Evolutionary conservation across 345 rosid species (phyloP), one percentile per base, ranked within the genome.

Genomic region (Arabis hirsuta): DNA sequence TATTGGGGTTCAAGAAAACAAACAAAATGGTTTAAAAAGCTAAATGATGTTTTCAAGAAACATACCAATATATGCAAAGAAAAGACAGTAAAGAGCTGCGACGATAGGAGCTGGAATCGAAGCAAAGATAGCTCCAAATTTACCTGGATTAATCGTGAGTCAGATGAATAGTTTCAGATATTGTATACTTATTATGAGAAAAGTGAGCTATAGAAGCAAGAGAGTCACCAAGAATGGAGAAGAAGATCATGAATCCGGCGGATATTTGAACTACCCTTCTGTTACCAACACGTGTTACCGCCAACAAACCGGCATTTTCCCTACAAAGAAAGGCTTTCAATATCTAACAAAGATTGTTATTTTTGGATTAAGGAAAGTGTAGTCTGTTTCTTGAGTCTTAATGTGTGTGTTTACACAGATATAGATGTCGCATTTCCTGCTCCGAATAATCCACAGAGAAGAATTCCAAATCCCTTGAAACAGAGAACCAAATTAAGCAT

Each of bases 51-150:
- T 8, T 36, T 72, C 39, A 51, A 46, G 67, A 56, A 31, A 71
- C 88, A 19, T 81, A 91, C 97, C 90, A 31, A 85, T 84, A 56
- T 87, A 91, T 70, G 90, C 88, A 41, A 89, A 91, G 78, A 91
- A 79, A 19, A 89, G 81, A 67, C 96, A 89, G 61, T 86, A 82
- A n/a, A 85, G 52, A 36, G 86, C 96, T 38, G 90, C 88, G n/a
- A 89, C 29, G 36, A 92, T 88, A 42, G 98, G 94, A 22, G 85
- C 61, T 58, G 98, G 96, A 71, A 92, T 88, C 0, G 94, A 89
- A 71, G 98, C 98, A 60, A 92, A 88, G n/a, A 92, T 76, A 2
- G 96, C 98, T 34, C 96, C 96, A 48, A 91, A 87, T 81, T 91
- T 91, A 61, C 93, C 96, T 88, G 31, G n/a, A 57, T 4, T 44